These are phyloP conservation scores for Microcyclospora tardicrescens DNA, from an alignment of 2,329 filamentous ascomycete species.

Conservation along the genomic window DNA sequence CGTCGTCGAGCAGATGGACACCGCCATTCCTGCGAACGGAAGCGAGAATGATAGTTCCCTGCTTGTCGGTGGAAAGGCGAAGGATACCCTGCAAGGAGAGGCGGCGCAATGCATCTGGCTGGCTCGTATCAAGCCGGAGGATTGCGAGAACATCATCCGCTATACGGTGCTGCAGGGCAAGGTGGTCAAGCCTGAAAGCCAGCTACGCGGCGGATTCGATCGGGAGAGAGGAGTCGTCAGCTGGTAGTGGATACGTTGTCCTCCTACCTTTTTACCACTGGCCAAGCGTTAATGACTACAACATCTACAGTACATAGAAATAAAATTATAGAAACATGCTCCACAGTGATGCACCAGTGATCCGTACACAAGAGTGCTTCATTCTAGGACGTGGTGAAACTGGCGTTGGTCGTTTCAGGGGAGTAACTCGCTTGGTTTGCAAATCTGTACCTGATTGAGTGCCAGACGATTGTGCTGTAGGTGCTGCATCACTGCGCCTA, in stretches of 20 bases:
- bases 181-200: constrained; percentile 74
- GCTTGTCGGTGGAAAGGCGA: constrained; percentile 25
- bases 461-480: too few relatives aligned
- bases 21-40: constrained; percentile 7
- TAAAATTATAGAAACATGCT: too few relatives aligned
- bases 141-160: constrained; percentile 82
- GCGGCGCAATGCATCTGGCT: constrained; percentile 90
- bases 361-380: too few relatives aligned
- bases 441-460: too few relatives aligned
- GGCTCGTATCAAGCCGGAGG: constrained; percentile 68
- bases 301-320: too few relatives aligned
- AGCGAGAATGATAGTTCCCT: constrained; percentile 16
- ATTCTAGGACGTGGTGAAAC: too few relatives aligned
- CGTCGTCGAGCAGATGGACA: constrained; percentile 13
- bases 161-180: constrained; percentile 90
- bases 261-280: neutral
- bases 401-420: too few relatives aligned
- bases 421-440: too few relatives aligned
- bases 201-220: constrained; percentile 86
- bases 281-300: too few relatives aligned
- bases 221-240: constrained; percentile 65
- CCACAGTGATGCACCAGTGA: too few relatives aligned
- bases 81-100: constrained; percentile 27
- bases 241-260: constrained; percentile 46
- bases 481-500: too few relatives aligned